A percentile compares a stretch with the other conserved stretches of the same genome.
phyloP scores from a whole-genome alignment of 352 stramenopile genomes.

The Globisporangium spinosum region DNA sequence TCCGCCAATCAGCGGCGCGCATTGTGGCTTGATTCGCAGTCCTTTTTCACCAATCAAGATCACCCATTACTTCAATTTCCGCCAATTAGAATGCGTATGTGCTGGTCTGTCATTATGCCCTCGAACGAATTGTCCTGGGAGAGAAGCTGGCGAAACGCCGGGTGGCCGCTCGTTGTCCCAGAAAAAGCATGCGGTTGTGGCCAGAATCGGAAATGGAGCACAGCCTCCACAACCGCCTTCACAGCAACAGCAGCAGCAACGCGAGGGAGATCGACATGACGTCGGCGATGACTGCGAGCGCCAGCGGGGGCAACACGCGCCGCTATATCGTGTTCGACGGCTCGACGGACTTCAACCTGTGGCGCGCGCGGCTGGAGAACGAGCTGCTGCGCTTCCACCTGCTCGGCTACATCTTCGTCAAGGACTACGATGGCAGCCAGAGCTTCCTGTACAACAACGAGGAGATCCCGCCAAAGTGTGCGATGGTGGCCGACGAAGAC shows the following conservation, averaged over 20 bases:
- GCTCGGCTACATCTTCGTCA: constrained; percentile 43
- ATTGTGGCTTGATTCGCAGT: not conserved
- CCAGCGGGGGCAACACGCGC: constrained; percentile 14
- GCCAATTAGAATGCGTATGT: not conserved
- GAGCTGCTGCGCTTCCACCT: constrained; percentile 50
- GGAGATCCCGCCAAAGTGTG: constrained; percentile 32
- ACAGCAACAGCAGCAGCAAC: not conserved
- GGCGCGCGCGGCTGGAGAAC: constrained; percentile 43
- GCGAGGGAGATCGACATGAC: constrained; percentile 1
- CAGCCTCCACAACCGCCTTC: not conserved
- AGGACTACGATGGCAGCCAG: constrained; percentile 43
- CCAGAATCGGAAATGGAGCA: not conserved
- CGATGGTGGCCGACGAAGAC: constrained; percentile 23
- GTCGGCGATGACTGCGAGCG: constrained; percentile 14
- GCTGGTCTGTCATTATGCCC: not conserved
- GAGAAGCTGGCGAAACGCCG: not conserved
- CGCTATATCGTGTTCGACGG: constrained; percentile 36
- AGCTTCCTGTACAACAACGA: constrained; percentile 40
- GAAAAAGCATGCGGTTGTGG: not conserved
- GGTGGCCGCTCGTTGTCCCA: not conserved
- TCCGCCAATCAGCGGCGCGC: not conserved
- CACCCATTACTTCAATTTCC: not conserved
- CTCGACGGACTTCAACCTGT: constrained; percentile 42
- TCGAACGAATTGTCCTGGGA: not conserved
- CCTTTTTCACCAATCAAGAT: not conserved